Evolutionary conservation across 2,329 filamentous ascomycete species (phyloP), one percentile per base, ranked within the genome.

Genomic region (Trichothecium roseum): DNA sequence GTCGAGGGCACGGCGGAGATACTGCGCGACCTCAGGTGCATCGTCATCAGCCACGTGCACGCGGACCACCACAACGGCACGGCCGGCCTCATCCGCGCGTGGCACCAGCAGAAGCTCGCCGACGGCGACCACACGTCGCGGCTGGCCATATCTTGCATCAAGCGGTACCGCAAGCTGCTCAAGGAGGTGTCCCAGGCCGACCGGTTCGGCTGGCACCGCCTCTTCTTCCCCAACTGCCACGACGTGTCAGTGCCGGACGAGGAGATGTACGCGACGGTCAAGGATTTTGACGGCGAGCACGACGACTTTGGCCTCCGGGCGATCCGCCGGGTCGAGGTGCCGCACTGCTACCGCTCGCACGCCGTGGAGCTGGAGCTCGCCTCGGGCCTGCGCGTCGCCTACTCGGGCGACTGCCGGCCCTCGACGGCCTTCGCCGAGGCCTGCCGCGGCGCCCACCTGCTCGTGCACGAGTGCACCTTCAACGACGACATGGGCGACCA

Each of bases 391-490:
- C 91, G 89, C 54, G 69, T 94, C 38, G 85, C 86, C 31, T 98
- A 94, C 62, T 94, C 85, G 4, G 91, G 91, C 37, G 91, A 98
- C 63, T 96, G 89, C 54, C 74, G 91, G 6, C 91, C 91, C 0
- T 85, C 76, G 4, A 49, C 61, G 3, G 52, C 61, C 0, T 95
- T 98, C 51, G 74, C 77, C 0, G 46, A 57, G 10, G 81, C 89
- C 34, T 93, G 84, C 31, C 62, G 64, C 31, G 78, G 78, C 42
- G 79, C 82, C 2, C 94, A 89, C 12, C 70, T 98, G 6, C 74
- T 95, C 5, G 76, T 98, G 37, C 91, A 98, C 63, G 91, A 98
- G 68, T 88, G 87, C 42, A 98, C 91, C 0, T 96, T 98, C 52
- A 85, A 91, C 46, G 85, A 94, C 52, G 84, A 91, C 48, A 73